These are phyloP conservation scores for Aspergillus terreus DNA, from an alignment of 2,329 filamentous ascomycete genomes.

Conservation along the genomic window DNA sequence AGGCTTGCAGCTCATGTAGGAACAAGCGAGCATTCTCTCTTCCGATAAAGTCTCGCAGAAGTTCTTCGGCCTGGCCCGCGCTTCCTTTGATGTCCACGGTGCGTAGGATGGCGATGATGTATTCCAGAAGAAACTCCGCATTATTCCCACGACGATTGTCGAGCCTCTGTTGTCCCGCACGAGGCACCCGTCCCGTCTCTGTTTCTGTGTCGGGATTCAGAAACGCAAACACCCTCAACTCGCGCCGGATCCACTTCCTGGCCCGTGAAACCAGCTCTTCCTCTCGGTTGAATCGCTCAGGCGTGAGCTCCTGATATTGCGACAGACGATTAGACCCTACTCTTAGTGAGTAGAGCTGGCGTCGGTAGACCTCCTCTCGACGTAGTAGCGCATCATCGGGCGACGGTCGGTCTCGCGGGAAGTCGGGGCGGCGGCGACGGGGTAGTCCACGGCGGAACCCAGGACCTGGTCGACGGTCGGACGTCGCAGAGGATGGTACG, in stretches of 20 bases:
- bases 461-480: slow-evolving; percentile 5
- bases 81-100: slow-evolving; percentile 78
- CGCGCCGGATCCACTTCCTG: slow-evolving; percentile 75
- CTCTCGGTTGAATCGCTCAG: slow-evolving; percentile 61
- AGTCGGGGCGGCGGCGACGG: slow-evolving; percentile 18
- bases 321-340: slow-evolving; percentile 79
- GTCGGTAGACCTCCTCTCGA: slow-evolving; percentile 69
- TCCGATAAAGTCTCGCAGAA: slow-evolving; percentile 75
- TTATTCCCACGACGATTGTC: slow-evolving; percentile 58
- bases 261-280: slow-evolving; percentile 70
- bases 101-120: slow-evolving; percentile 78
- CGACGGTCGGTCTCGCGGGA: slow-evolving; percentile 26
- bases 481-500: slow-evolving; percentile 9
- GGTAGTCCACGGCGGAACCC: slow-evolving; percentile 8
- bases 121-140: slow-evolving; percentile 80
- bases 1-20: slow-evolving; percentile 78
- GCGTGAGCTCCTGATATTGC: slow-evolving; percentile 69
- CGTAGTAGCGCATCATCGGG: slow-evolving; percentile 49
- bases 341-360: slow-evolving; percentile 71
- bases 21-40: slow-evolving; percentile 69
- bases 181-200: slow-evolving; percentile 14
- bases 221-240: slow-evolving; percentile 79
- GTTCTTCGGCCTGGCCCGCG: slow-evolving; percentile 71
- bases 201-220: slow-evolving; percentile 45
- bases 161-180: slow-evolving; percentile 30